Evolutionary conservation across 495 filamentous ascomycete species (phyloP).

Genomic region (Collariella sp.): DNA sequence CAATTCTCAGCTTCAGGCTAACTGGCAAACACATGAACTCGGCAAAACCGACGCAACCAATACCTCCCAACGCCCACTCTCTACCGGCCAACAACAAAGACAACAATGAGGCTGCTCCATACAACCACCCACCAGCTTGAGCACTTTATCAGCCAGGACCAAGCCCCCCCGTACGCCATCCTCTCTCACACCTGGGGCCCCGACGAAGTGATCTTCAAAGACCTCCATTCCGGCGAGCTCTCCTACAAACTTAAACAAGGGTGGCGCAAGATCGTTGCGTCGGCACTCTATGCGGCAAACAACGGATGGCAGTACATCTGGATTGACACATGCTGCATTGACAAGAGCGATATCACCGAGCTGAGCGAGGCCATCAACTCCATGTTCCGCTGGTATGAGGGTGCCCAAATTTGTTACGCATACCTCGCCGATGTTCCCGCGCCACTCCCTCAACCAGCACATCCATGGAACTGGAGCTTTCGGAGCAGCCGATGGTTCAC

Average conservation of each 20-base stretch:
- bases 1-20: too few species aligned
- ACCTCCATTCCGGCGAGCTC: conserved; percentile 4
- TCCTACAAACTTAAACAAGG: conserved; percentile 4
- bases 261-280: conserved; percentile 22
- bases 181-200: conserved; percentile 31
- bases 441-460: neutral
- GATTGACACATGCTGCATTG: conserved; percentile 38
- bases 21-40: too few species aligned
- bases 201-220: conserved; percentile 27
- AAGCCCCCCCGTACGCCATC: conserved; percentile 23
- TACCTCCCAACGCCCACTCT: too few species aligned
- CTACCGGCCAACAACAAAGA: too few species aligned
- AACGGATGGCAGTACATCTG: conserved; percentile 28
- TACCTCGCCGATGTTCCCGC: conserved; percentile 17
- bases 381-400: conserved; percentile 35
- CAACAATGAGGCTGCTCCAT: neutral
- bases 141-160: neutral
- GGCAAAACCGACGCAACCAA: too few species aligned
- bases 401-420: conserved; percentile 23
- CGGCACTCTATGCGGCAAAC: neutral
- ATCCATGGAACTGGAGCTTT: neutral
- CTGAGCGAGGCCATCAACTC: conserved; percentile 36
- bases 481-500: neutral
- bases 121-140: neutral
- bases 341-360: conserved; percentile 34